phyloP scores from a whole-genome alignment of 2,329 filamentous ascomycete genomes.

The Rutstroemia sp. region DNA sequence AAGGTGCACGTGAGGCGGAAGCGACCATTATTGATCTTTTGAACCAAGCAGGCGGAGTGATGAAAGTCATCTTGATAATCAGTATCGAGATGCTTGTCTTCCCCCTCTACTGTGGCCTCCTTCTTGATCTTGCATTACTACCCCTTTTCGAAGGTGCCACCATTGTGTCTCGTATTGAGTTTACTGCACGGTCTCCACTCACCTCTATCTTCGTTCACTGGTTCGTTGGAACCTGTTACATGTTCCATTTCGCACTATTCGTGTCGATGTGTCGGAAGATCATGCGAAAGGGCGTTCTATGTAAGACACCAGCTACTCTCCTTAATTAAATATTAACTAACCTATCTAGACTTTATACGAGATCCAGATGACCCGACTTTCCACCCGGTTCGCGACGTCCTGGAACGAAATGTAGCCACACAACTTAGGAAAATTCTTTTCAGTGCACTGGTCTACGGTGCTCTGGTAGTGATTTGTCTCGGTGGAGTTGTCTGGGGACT shows the following conservation, averaged over 20 bases:
- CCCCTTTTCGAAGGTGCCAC: slow-evolving; percentile 82
- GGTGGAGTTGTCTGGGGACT: slow-evolving; percentile 96
- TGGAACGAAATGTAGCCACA: slow-evolving; percentile 85
- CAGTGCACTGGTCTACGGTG: slow-evolving; percentile 91
- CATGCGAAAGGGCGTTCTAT: slow-evolving; percentile 88
- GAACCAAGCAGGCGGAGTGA: slow-evolving; percentile 88
- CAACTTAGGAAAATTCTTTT: slow-evolving; percentile 95
- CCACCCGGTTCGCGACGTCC: slow-evolving; percentile 91
- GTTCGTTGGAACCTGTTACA: slow-evolving; percentile 98
- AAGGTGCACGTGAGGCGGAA: slow-evolving; percentile 56
- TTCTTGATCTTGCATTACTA: slow-evolving; percentile 81
- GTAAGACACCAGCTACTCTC: slow-evolving; percentile 42
- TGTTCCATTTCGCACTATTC: slow-evolving; percentile 99
- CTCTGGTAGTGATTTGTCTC: slow-evolving; percentile 83
- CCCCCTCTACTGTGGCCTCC: slow-evolving; percentile 86
- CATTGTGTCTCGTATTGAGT: slow-evolving; percentile 67
- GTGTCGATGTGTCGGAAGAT: slow-evolving; percentile 99
- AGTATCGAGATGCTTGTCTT: slow-evolving; percentile 99
- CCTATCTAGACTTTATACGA: slow-evolving; percentile 73
- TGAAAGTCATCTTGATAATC: slow-evolving; percentile 97
- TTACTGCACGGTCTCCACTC: slow-evolving; percentile 70
- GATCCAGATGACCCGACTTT: slow-evolving; percentile 98
- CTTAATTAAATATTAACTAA: slow-evolving; percentile 25
- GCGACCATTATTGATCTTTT: slow-evolving; percentile 73
- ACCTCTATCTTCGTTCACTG: slow-evolving; percentile 96